Conservation (phyloP, 192 early-diverging fungal species). For the Gryganskiella cystojenkinii region DNA sequence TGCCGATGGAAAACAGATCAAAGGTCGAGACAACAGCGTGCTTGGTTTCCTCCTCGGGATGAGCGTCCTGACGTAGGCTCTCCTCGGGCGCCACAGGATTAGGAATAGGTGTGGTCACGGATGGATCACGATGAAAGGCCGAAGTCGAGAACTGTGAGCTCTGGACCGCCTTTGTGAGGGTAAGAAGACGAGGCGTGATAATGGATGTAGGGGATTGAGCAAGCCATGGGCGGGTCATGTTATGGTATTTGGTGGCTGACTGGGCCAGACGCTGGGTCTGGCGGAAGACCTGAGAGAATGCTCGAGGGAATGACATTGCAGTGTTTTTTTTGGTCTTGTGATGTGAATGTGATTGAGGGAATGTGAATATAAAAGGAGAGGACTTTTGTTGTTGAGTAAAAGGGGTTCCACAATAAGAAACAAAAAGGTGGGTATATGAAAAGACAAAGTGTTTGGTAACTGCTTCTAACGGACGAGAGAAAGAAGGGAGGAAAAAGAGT, state of each 20-base stretch:
- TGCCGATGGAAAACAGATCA: constrained; percentile 96
- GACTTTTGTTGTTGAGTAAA: too few relatives aligned
- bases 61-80: neutral
- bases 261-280: neutral
- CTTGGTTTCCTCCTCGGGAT: constrained; percentile 43
- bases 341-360: neutral
- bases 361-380: neutral
- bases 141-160: constrained; percentile 31
- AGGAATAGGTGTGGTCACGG: constrained; percentile 41
- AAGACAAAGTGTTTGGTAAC: too few relatives aligned
- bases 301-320: too few relatives aligned
- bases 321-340: too few relatives aligned
- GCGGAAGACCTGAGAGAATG: neutral
- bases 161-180: neutral
- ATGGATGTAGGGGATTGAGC: neutral
- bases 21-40: constrained; percentile 95
- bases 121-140: constrained; percentile 25
- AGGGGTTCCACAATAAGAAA: neutral
- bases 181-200: neutral
- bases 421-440: neutral
- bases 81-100: constrained; percentile 40
- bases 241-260: neutral
- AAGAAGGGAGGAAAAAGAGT: neutral
- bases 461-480: too few relatives aligned
- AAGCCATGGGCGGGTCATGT: neutral